Conservation (phyloP, 2,329 filamentous ascomycete genomes). For the Ophiostoma ips region DNA sequence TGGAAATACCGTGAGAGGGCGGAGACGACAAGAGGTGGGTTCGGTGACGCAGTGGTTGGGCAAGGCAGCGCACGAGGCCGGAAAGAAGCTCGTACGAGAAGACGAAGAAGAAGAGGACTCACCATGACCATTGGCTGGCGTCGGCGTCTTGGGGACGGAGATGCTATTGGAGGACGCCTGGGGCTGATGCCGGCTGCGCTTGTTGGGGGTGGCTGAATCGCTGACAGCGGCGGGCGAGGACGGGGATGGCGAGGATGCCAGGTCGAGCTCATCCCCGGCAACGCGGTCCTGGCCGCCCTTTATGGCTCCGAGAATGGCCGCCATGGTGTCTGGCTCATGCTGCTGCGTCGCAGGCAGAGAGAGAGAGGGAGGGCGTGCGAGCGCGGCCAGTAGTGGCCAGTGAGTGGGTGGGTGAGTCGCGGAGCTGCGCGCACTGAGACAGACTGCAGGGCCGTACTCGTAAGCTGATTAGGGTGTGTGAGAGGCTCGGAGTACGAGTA, state of each 20-base stretch:
- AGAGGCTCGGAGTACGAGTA: too few species aligned
- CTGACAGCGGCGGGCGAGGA: neutral
- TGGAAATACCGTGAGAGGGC: neutral
- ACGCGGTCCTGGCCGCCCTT: conserved; percentile 11
- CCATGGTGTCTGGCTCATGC: conserved; percentile 8
- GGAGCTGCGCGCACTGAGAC: too few species aligned
- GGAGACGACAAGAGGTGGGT: neutral
- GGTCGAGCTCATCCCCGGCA: neutral
- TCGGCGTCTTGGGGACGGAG: conserved; percentile 3
- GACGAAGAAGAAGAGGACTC: neutral
- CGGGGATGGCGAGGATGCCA: neutral
- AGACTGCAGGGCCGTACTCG: too few species aligned
- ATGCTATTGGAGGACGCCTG: neutral
- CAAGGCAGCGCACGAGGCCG: neutral
- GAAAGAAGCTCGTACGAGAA: neutral
- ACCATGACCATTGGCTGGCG: conserved; percentile 7
- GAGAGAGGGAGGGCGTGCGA: neutral
- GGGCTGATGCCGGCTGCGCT: neutral
- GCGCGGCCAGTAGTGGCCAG: neutral
- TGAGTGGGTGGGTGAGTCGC: too few species aligned
- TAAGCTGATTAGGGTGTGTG: too few species aligned
- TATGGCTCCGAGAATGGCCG: conserved; percentile 11
- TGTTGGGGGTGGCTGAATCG: neutral
- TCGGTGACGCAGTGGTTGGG: neutral
- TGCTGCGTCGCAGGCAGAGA: neutral